Percentiles rank a stretch among this genome's conserved stretches.
Evolutionary conservation across 352 stramenopile genomes (phyloP).

Genomic region (Pythium aquatile): DNA sequence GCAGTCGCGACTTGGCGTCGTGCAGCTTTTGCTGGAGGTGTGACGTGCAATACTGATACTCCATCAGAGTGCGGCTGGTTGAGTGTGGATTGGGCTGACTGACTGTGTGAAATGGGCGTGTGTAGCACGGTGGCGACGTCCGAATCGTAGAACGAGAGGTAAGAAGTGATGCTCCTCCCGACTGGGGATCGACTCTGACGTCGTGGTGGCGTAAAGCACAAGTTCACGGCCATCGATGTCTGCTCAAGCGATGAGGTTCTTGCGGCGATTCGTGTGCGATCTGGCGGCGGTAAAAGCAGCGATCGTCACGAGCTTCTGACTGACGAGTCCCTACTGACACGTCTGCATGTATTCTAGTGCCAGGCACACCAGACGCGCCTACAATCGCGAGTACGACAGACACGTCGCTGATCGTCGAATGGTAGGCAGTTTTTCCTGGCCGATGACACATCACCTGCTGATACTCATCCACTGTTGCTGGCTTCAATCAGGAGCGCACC

Average conservation of each 20-base stretch:
- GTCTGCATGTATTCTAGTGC: background rate
- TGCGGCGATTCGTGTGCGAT: constrained; percentile 39
- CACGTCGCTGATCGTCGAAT: constrained; percentile 33
- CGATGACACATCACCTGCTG: background rate
- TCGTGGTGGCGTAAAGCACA: constrained; percentile 34
- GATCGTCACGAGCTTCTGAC: background rate
- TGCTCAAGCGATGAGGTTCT: constrained; percentile 42
- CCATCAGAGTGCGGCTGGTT: too few species aligned
- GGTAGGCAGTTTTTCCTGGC: constrained; percentile 20
- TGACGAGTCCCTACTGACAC: background rate
- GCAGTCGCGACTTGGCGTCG: constrained; percentile 45
- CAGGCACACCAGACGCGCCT: background rate
- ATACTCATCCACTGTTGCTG: background rate
- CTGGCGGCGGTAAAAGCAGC: constrained; percentile 32
- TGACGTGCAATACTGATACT: background rate
- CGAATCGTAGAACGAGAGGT: constrained; percentile 50
- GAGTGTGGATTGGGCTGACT: background rate
- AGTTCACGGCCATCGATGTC: constrained; percentile 63
- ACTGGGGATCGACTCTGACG: background rate
- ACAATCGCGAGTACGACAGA: constrained; percentile 7
- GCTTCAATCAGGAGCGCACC: constrained; percentile 7
- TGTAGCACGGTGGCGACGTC: constrained; percentile 54
- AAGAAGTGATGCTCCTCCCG: background rate
- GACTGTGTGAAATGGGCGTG: background rate
- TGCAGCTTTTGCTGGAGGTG: constrained; percentile 56